Conservation (phyloP, 345 rosid genomes). For the Populus davidiana region DNA sequence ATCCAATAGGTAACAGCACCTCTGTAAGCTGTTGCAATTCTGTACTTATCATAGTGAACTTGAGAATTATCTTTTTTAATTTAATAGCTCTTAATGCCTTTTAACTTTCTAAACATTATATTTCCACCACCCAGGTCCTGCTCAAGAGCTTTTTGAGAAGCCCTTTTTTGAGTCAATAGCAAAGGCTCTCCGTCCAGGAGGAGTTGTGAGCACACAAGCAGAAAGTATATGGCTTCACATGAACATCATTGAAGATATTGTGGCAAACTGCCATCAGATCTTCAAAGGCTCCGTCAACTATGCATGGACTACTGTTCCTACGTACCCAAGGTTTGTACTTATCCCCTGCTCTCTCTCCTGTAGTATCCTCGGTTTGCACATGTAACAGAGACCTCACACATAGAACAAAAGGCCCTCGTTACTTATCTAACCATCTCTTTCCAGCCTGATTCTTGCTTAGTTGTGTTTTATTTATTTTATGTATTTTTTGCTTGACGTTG, state of each 20-base stretch:
- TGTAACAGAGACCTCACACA: background rate
- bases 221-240: slow-evolving; percentile 99
- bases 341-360: background rate
- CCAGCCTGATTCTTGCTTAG: background rate
- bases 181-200: slow-evolving; percentile 95
- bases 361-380: background rate
- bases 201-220: slow-evolving; percentile 90
- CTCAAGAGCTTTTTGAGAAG: slow-evolving; percentile 94
- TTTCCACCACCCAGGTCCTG: slow-evolving; percentile 58
- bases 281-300: slow-evolving; percentile 94
- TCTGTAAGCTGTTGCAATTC: background rate
- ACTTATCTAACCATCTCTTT: background rate
- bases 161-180: slow-evolving; percentile 82
- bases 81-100: background rate
- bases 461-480: background rate
- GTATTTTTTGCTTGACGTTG: background rate
- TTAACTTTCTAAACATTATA: background rate
- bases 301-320: slow-evolving; percentile 98
- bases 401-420: background rate
- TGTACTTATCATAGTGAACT: background rate
- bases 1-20: slow-evolving; percentile 63
- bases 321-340: slow-evolving; percentile 73
- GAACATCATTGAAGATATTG: slow-evolving; percentile 92
- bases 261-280: slow-evolving; percentile 75
- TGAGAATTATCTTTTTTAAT: background rate